phyloP scores from a whole-genome alignment of 1,284 basidiomycete genomes.

The Grifola frondosa region DNA sequence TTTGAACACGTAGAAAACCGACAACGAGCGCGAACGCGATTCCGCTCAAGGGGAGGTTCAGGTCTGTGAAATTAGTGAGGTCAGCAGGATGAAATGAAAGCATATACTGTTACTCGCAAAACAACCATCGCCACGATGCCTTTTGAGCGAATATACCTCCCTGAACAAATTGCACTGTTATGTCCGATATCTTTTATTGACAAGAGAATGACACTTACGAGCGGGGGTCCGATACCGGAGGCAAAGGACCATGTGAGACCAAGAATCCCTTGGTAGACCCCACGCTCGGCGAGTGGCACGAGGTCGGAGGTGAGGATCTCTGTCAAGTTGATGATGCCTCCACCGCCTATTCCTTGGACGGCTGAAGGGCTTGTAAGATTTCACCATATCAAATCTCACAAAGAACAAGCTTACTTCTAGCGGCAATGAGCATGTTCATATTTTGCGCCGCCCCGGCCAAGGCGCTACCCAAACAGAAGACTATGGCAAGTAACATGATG shows the following conservation, averaged over 20 bases:
- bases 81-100: not conserved
- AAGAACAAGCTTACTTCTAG: constrained; percentile 13
- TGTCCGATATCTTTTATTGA: too few species aligned
- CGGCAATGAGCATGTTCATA: constrained; percentile 45
- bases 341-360: constrained; percentile 41
- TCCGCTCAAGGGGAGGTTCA: constrained; percentile 39
- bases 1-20: constrained; percentile 31
- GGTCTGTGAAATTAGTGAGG: constrained; percentile 15
- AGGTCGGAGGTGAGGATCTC: constrained; percentile 39
- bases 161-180: constrained; percentile 3
- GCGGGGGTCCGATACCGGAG: constrained; percentile 31
- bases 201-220: too few species aligned
- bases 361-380: constrained; percentile 21
- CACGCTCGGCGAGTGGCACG: constrained; percentile 37
- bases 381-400: not conserved
- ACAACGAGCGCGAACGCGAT: constrained; percentile 35
- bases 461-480: constrained; percentile 21
- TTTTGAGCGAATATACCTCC: constrained; percentile 21
- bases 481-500: constrained; percentile 21
- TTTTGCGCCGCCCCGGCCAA: constrained; percentile 42
- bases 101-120: constrained; percentile 19
- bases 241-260: constrained; percentile 36
- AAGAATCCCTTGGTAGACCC: constrained; percentile 35
- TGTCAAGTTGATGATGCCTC: constrained; percentile 34
- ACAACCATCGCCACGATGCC: constrained; percentile 30